A percentile compares a stretch with the other conserved stretches of the same genome.
Conservation (phyloP, 192 early-diverging fungal species). For the Gonapodya prolifera region DNA sequence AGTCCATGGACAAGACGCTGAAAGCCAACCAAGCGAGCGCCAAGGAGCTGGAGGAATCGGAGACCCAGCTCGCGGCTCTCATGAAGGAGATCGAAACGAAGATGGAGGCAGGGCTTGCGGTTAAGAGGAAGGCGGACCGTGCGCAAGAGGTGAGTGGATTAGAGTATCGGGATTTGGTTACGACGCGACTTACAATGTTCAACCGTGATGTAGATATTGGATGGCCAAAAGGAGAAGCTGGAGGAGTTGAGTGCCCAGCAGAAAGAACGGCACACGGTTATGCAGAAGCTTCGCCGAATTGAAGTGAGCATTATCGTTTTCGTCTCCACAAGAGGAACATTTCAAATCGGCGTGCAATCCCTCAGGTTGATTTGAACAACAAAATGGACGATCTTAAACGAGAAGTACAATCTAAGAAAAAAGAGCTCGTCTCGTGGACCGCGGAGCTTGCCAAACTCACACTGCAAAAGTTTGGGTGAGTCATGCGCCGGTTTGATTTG, state of each 20-base stretch:
- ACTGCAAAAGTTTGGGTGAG: constrained; percentile 36
- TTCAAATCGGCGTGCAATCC: no score
- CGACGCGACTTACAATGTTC: not conserved
- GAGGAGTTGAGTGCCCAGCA: constrained; percentile 50
- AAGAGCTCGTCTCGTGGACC: constrained; percentile 39
- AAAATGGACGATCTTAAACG: constrained; percentile 54
- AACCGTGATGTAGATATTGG: constrained; percentile 28
- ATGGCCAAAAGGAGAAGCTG: constrained; percentile 55
- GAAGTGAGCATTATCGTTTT: constrained; percentile 39
- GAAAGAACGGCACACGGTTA: constrained; percentile 46
- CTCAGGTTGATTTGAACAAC: constrained; percentile 17
- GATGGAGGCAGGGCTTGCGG: constrained; percentile 24
- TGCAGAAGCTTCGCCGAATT: constrained; percentile 50
- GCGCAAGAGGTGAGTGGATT: constrained; percentile 23
- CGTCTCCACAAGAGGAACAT: constrained; percentile 5
- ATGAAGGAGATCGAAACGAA: constrained; percentile 45
- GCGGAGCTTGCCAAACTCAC: constrained; percentile 26
- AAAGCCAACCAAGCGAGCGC: constrained; percentile 49
- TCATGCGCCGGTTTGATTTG: not conserved
- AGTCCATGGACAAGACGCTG: constrained; percentile 57
- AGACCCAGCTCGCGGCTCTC: constrained; percentile 48
- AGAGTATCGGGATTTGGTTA: not conserved
- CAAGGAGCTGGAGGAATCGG: constrained; percentile 46
- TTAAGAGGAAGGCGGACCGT: constrained; percentile 27
- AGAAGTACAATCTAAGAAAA: constrained; percentile 28